These are phyloP conservation scores for Candida labiduridarum DNA, from an alignment of 1,139 yeast genomes.

Conservation along the genomic window DNA sequence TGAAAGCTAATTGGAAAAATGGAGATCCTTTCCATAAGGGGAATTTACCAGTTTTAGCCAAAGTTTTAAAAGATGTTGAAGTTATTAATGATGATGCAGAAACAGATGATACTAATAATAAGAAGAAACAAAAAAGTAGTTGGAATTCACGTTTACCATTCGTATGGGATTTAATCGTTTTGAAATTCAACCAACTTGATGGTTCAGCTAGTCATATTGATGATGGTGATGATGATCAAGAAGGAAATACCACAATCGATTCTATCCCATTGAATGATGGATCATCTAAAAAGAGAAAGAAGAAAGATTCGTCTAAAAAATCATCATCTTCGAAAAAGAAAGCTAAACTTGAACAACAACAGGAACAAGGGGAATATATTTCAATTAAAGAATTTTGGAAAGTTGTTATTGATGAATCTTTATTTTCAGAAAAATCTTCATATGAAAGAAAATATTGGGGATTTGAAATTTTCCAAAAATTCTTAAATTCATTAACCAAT, in stretches of 20 bases:
- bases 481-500: slow-evolving; percentile 27
- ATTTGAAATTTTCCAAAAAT: slow-evolving; percentile 65
- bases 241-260: too few relatives aligned
- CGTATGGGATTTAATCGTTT: slow-evolving; percentile 75
- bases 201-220: slow-evolving; percentile 19
- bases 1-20: slow-evolving; percentile 59
- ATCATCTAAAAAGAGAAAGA: slow-evolving; percentile 11
- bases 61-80: slow-evolving; percentile 64
- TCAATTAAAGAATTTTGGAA: slow-evolving; percentile 77
- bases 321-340: slow-evolving; percentile 19
- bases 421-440: slow-evolving; percentile 76
- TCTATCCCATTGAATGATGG: slow-evolving; percentile 5
- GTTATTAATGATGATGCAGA: slow-evolving; percentile 37
- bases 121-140: slow-evolving; percentile 52
- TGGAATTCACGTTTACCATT: slow-evolving; percentile 84
- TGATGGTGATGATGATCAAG: slow-evolving; percentile 13
- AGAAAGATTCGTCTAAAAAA: slow-evolving; percentile 28
- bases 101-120: not conserved
- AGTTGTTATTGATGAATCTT: slow-evolving; percentile 73
- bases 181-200: slow-evolving; percentile 33
- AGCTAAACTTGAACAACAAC: slow-evolving; percentile 2
- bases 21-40: slow-evolving; percentile 74
- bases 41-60: slow-evolving; percentile 60
- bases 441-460: slow-evolving; percentile 90
- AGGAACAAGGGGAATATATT: slow-evolving; percentile 22